Conservation (phyloP, 306 rosid genomes). For the Corylus avellana region DNA sequence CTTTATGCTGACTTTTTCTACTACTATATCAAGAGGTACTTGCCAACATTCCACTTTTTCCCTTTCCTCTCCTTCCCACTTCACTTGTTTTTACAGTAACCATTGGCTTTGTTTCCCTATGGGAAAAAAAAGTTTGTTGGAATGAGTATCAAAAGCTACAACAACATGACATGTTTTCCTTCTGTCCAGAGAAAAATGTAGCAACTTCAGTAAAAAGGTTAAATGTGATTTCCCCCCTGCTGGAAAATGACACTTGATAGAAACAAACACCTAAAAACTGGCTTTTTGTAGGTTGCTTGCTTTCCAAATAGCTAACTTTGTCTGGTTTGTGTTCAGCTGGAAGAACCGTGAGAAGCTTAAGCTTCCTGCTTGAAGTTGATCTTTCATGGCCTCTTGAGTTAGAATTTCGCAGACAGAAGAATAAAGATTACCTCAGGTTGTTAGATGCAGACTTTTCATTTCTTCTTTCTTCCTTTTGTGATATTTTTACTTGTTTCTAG, state of each 20-base stretch:
- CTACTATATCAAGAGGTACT: slow-evolving; percentile 42
- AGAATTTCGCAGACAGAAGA: not conserved
- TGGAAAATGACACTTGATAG: not conserved
- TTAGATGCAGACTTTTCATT: not conserved
- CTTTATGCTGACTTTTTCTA: slow-evolving; percentile 48
- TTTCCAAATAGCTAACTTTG: not conserved
- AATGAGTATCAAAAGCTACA: not conserved
- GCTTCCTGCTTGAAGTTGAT: slow-evolving; percentile 35
- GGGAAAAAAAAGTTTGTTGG: not conserved
- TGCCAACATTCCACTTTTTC: not conserved
- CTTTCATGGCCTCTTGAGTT: not conserved
- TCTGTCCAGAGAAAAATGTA: not conserved
- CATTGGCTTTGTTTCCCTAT: not conserved
- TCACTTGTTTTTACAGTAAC: not conserved
- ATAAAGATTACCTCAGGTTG: not conserved
- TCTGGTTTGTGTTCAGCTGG: slow-evolving; percentile 36
- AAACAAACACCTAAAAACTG: not conserved
- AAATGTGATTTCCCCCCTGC: not conserved
- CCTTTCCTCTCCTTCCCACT: not conserved
- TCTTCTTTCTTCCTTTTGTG: not conserved
- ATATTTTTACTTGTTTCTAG: not conserved
- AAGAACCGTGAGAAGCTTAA: slow-evolving; percentile 35
- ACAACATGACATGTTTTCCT: not conserved
- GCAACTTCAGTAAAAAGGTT: no score
- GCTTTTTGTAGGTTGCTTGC: no score